phyloP scores from a whole-genome alignment of 805 yeast species.

The Ogataea naganishii region DNA sequence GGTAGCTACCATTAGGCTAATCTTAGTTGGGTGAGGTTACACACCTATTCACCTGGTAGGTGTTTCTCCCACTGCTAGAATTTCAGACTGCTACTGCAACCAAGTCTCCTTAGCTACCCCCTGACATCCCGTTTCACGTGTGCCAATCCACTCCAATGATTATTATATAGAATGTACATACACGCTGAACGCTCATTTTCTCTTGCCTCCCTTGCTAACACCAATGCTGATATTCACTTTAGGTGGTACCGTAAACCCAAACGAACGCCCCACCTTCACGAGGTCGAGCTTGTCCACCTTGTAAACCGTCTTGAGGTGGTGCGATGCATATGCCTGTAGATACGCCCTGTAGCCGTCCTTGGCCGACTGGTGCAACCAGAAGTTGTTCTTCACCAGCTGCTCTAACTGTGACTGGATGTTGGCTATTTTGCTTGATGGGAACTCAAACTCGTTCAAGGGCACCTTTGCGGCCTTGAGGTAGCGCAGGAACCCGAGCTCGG shows the following conservation, averaged over 20 bases:
- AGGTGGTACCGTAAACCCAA: conserved; percentile 93
- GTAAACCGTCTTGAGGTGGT: conserved; percentile 91
- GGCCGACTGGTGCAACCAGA: conserved; percentile 91
- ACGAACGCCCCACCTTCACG: conserved; percentile 90
- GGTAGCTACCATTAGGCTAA: no score
- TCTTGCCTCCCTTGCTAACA: conserved; percentile 16
- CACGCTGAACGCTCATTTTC: conserved; percentile 2
- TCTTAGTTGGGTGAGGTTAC: no score
- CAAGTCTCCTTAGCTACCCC: no score
- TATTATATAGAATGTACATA: no score
- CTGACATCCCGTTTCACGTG: no score
- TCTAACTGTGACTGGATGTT: conserved; percentile 92
- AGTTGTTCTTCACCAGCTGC: conserved; percentile 84
- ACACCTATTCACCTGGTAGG: no score
- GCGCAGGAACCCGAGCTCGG: conserved; percentile 88
- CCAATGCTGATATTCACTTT: conserved; percentile 95
- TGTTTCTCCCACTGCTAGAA: no score
- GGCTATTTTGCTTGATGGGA: conserved; percentile 89
- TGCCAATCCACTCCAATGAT: no score
- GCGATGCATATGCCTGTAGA: conserved; percentile 95
- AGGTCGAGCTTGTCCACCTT: conserved; percentile 92
- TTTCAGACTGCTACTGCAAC: no score
- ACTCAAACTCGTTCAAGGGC: conserved; percentile 94
- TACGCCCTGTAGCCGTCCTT: conserved; percentile 96
- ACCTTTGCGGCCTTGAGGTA: conserved; percentile 95